Base-by-base conservation (phyloP, 108 stramenopile species). In the Schizochytrium sp. region DNA sequence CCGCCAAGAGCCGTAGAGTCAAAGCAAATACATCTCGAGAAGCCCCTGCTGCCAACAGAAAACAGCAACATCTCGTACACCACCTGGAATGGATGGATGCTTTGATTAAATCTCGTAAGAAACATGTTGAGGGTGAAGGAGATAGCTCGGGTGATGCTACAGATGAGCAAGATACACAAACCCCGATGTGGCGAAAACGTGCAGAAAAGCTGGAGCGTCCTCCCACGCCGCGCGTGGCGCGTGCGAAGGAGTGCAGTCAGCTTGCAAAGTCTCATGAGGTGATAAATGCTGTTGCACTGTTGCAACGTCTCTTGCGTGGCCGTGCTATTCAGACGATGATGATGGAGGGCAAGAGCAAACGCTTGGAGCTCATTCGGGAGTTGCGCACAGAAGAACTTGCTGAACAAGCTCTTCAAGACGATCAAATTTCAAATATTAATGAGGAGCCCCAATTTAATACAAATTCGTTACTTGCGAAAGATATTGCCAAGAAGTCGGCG, bases 241-340 rank as follows among this genome's bases (percentile, higher is more conserved):
- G 64, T 2, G 55, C 61, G 55, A 49, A 8, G 7, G 15, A 7
- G 4, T 40, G 4, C 12, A 28, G 28, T 28, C 28, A 28, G 28
- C 28, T 28, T 7, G 64, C 12, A 13, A 7, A 44, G 64, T 38
- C 64, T 7, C 64, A 44, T 38, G 12, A 7, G 42, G 28, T 15
- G 10, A 69, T 44, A 12, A 7, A 69, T 69, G 90, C 93, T 40
- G 49, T 90, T 28, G 7, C 87, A 40, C 53, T 93, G 28, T 15
- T 93, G 57, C 93, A 93, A 87, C 46, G 91, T 2, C 89, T 92
- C 44, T 28, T 93, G 12, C 89, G 93, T 12, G 93, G 93, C n/a
- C 88, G 93, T n/a, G 91, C 93, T 5, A 91, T 92, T 13, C 93
- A 93, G 91, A 92, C 91, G 83, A 72, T 57, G 38, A 92, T 93